Evolutionary conservation across 1,284 basidiomycete species (phyloP).

Genomic region (Polyporus tsugae): DNA sequence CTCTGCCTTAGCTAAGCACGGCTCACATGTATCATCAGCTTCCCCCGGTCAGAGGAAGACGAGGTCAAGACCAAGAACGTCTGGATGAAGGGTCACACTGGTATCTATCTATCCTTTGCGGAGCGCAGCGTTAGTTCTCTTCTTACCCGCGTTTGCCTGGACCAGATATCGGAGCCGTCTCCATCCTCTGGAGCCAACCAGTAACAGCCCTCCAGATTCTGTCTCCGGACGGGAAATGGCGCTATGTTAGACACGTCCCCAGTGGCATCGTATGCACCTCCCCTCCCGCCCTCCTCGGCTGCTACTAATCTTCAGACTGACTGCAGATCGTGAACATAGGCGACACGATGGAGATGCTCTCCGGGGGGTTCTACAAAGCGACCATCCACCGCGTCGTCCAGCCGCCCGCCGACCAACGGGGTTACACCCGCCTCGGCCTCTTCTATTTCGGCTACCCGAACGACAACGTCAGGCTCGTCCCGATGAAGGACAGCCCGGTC

Average conservation of each 20-base stretch:
- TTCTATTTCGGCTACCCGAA: slow-evolving; percentile 54
- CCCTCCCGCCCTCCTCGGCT: slow-evolving; percentile 11
- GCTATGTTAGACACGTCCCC: slow-evolving; percentile 66
- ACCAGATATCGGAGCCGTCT: slow-evolving; percentile 61
- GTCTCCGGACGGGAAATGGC: slow-evolving; percentile 59
- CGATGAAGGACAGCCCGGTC: slow-evolving; percentile 50
- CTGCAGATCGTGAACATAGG: slow-evolving; percentile 62
- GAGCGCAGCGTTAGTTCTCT: not conserved
- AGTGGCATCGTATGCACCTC: slow-evolving; percentile 56
- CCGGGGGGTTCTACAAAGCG: slow-evolving; percentile 55
- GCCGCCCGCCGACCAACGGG: slow-evolving; percentile 56
- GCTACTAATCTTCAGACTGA: slow-evolving; percentile 57
- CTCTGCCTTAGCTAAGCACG: no score
- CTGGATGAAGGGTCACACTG: slow-evolving; percentile 59
- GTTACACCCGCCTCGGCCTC: slow-evolving; percentile 54
- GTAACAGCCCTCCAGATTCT: slow-evolving; percentile 60
- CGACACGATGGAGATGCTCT: slow-evolving; percentile 64
- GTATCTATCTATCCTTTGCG: not conserved
- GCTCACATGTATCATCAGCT: slow-evolving; percentile 30
- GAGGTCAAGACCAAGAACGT: slow-evolving; percentile 61
- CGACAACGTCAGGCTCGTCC: slow-evolving; percentile 44
- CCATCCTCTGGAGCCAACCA: slow-evolving; percentile 66
- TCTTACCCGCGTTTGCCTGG: not conserved
- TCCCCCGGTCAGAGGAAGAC: slow-evolving; percentile 52
- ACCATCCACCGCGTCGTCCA: slow-evolving; percentile 50